Conservation (phyloP, 495 filamentous ascomycete genomes). For the Acidomyces sp. region DNA sequence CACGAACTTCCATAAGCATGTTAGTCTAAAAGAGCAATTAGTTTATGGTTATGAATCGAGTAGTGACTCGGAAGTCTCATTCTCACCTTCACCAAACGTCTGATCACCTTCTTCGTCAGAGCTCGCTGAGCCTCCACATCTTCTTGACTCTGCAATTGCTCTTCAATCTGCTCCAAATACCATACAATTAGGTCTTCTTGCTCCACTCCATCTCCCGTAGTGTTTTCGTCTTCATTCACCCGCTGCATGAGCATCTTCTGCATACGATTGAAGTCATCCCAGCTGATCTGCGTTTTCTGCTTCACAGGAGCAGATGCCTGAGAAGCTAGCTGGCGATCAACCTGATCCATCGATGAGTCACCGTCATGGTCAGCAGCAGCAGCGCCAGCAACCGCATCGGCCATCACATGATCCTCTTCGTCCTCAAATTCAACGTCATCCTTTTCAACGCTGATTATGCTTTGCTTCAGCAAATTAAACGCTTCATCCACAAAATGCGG, state of each 20-base stretch:
- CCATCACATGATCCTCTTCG: conserved; percentile 40
- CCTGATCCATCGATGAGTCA: conserved; percentile 54
- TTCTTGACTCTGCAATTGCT: conserved; percentile 65
- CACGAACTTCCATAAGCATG: conserved; percentile 79
- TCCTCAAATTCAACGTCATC: conserved; percentile 96
- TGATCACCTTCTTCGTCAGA: conserved; percentile 76
- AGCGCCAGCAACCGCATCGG: conserved; percentile 29
- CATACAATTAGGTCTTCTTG: conserved; percentile 73
- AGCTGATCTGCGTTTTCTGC: conserved; percentile 78
- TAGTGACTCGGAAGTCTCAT: not conserved
- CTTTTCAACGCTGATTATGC: conserved; percentile 94
- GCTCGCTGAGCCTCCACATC: conserved; percentile 64
- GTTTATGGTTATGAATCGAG: not conserved
- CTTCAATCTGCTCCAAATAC: conserved; percentile 91
- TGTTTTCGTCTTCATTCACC: conserved; percentile 62
- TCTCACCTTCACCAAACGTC: conserved; percentile 90
- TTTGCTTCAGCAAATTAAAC: conserved; percentile 75
- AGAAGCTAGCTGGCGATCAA: conserved; percentile 24
- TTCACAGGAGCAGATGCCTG: conserved; percentile 31
- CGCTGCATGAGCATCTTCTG: conserved; percentile 70
- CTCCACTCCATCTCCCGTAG: conserved; percentile 74
- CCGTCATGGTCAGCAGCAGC: conserved; percentile 43
- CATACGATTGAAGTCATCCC: conserved; percentile 87
- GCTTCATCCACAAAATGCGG: conserved; percentile 80
- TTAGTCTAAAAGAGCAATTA: conserved; percentile 50